phyloP scores from a whole-genome alignment of 768 basidiomycete species.

The Gloeopeniophorella convolvens region DNA sequence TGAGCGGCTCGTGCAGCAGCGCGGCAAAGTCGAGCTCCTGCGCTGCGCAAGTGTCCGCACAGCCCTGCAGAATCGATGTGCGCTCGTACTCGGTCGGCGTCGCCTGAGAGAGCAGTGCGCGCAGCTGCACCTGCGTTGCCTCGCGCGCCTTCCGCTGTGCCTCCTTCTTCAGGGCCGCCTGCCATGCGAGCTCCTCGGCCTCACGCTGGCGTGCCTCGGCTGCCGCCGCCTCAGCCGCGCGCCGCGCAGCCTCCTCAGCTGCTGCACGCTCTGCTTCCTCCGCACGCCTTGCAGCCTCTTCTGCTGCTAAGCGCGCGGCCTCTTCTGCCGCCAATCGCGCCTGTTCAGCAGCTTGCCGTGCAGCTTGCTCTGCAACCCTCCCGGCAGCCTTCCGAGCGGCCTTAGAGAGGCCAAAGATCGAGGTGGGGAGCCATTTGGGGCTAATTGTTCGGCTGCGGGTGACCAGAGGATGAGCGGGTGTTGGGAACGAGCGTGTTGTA shows the following conservation, averaged over 20 bases:
- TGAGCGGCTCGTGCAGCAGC: constrained; percentile 51
- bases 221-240: neutral
- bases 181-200: neutral
- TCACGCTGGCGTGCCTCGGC: too few species aligned
- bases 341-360: neutral
- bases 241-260: too few species aligned
- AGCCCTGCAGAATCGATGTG: constrained; percentile 50
- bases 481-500: neutral
- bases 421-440: neutral
- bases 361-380: neutral
- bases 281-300: neutral
- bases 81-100: neutral
- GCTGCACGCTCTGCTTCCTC: neutral
- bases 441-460: neutral
- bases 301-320: too few species aligned
- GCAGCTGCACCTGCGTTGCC: neutral
- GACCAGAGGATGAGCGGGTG: neutral
- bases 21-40: constrained; percentile 43
- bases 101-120: neutral
- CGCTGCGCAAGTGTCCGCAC: constrained; percentile 48
- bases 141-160: too few species aligned
- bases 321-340: neutral
- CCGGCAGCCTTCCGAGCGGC: neutral
- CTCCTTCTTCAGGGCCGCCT: neutral
- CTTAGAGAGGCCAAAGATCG: neutral